phyloP scores from a whole-genome alignment of 805 yeast species.

The baker's yeast (Saccharomyces cerevisiae) region DNA sequence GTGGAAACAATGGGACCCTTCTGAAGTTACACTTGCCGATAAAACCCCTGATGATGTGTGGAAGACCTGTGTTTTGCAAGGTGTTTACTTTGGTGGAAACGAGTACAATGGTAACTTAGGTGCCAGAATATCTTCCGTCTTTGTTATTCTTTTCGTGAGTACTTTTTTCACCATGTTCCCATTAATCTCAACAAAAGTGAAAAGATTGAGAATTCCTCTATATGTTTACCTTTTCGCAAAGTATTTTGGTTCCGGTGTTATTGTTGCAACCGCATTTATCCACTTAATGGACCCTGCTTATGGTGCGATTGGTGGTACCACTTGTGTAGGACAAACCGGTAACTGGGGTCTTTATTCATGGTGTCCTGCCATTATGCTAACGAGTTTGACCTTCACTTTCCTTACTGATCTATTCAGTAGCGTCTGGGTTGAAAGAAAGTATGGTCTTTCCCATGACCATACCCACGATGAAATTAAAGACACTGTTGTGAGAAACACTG shows the following conservation, averaged over 20 bases:
- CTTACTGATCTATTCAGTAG: conserved; percentile 35
- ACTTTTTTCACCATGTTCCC: conserved; percentile 55
- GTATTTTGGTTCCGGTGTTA: conserved; percentile 79
- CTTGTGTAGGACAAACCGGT: conserved; percentile 37
- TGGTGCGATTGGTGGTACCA: conserved; percentile 36
- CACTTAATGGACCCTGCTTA: conserved; percentile 66
- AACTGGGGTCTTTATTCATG: conserved; percentile 40
- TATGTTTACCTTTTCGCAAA: conserved; percentile 60
- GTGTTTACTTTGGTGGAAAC: conserved; percentile 35
- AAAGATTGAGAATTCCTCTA: conserved; percentile 37
- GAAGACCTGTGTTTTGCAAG: conserved; percentile 36
- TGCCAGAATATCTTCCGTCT: conserved; percentile 50
- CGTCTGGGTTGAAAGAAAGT: conserved; percentile 34
- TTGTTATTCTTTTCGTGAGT: conserved; percentile 53
- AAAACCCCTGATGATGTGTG: conserved; percentile 29
- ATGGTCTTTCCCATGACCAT: conserved; percentile 25
- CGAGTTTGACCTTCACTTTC: conserved; percentile 34
- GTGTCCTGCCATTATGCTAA: conserved; percentile 40
- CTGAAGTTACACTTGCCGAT: conserved; percentile 27
- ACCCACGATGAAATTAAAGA: conserved; percentile 15
- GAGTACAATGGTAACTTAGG: conserved; percentile 36
- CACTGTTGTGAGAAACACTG: conserved; percentile 7
- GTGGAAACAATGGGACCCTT: conserved; percentile 18
- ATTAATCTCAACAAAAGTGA: conserved; percentile 32
- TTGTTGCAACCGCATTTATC: conserved; percentile 72